Evolutionary conservation across 495 filamentous ascomycete species (phyloP), one percentile per base, ranked within the genome.

Genomic region (Penicillium argentinense): DNA sequence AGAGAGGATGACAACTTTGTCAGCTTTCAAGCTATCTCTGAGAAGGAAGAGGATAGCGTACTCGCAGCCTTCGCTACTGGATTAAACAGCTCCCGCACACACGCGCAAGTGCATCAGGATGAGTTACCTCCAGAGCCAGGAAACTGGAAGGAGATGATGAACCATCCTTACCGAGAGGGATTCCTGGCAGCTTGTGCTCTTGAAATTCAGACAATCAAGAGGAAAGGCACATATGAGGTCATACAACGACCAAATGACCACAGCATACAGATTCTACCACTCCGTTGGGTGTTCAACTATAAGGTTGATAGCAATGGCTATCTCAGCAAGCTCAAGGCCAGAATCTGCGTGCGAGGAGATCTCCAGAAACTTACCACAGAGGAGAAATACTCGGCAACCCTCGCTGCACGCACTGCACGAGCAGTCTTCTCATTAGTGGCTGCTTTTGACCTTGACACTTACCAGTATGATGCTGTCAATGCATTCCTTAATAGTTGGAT

Each of bases 321-420:
- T 12, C 49, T n/a, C n/a, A n/a, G n/a, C n/a, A n/a, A n/a, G n/a
- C n/a, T n/a, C n/a, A n/a, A n/a, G n/a, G n/a, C n/a, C 14, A n/a
- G 54, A 6, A 52, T 53, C 11, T 57, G 39, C 25, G 53, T 52
- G 7, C 29, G 49, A 14, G 54, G 54, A 34, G 54, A 57, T 30
- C 24, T 53, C 7, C 14, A 49, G 19, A 36, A 14, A 1, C 21
- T 52, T 6, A 34, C 24, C 5, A 3, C 17, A 7, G 41, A 53
- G 9, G 53, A 52, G 14, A 47, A 41, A 12, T 19, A 29, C 3
- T 36, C 53, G 13, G 38, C 47, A n/a, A 51, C 38, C 8, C 30
- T 56, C 24, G 53, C 42, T 5, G 37, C 22, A 9, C 28, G 38
- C 2, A 53, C 43, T 5, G 50, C 26, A 5, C 22, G 50, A 13